Base-by-base conservation (phyloP, 1,284 basidiomycete genomes). In the Athelia psychrophila region DNA sequence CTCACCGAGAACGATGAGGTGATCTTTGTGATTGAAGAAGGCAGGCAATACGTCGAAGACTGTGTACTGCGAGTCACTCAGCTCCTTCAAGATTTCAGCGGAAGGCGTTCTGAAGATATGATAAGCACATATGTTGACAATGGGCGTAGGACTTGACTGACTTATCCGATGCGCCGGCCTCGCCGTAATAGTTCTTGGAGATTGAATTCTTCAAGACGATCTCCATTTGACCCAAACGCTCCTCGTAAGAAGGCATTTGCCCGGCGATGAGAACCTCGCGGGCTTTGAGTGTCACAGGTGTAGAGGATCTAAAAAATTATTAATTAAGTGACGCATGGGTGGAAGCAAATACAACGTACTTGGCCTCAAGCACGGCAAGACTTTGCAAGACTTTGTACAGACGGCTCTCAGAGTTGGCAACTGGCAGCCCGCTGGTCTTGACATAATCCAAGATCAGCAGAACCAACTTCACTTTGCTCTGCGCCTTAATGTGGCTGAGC, bases 41-140 rank as follows among this genome's bases (percentile, higher is more conserved):
- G 91, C 83, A 16, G 95, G 93, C 52, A 99, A 80, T 12, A 99
- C 97, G 65, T 99, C 96, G 71, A 91, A 99, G 27, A 99, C 95
- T 20, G 93, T 96, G 76, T 95, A 97, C 54, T 93, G 84, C 24
- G 95, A 98, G 74, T 99, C 97, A 58, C 91, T 93, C 44, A 99
- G 83, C 73, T 99, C 97, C 64, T 88, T 87, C 60, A 99, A 78
- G 27, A 94, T 81, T 54, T 98, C 94, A 23, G 84, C 75, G 32
- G 92, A 89, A 5, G 97, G 97, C 2, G 76, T 80, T 63, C 88
- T 89, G 36, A 18, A 53, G 25, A 36, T n/a, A 42, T 18, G 20
- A 48, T 20, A 38, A 23, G 12, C 3, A 30, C 20, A 38, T 22
- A 47, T 30, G 20, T n/a, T 33, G 15, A 8, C 44, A 40, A 42